Conservation (phyloP, 2,329 filamentous ascomycete species). For the Aspergillus cejpii region DNA sequence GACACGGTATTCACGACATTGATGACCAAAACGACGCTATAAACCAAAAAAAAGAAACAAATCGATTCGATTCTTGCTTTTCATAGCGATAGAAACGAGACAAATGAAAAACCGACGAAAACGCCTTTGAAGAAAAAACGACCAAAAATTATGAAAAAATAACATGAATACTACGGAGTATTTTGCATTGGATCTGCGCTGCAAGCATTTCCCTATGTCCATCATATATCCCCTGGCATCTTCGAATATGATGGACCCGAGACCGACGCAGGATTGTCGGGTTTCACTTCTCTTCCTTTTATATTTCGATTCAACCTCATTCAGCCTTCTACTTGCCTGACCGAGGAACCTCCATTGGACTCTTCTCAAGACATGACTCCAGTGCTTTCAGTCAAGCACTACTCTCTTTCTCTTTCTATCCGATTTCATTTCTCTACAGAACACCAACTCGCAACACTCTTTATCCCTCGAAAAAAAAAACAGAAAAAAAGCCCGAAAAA, state of each 20-base stretch:
- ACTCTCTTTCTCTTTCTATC: neutral
- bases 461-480: neutral
- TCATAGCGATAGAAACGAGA: constrained; percentile 8
- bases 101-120: constrained; percentile 5
- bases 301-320: neutral
- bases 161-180: neutral
- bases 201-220: neutral
- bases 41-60: too few relatives aligned
- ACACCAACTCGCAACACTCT: neutral
- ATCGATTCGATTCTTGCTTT: constrained; percentile 1
- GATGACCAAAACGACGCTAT: constrained; percentile 13
- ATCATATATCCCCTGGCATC: neutral
- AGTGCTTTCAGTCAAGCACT: neutral
- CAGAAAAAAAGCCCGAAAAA: neutral
- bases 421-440: neutral
- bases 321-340: neutral
- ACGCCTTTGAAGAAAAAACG: neutral
- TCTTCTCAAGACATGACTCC: neutral
- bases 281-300: too few relatives aligned
- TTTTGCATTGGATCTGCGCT: neutral
- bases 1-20: constrained; percentile 28
- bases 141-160: neutral
- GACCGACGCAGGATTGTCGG: neutral
- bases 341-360: neutral
- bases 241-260: neutral